Base-by-base conservation (phyloP, 106 monocot species). In the Acorus gramineus region DNA sequence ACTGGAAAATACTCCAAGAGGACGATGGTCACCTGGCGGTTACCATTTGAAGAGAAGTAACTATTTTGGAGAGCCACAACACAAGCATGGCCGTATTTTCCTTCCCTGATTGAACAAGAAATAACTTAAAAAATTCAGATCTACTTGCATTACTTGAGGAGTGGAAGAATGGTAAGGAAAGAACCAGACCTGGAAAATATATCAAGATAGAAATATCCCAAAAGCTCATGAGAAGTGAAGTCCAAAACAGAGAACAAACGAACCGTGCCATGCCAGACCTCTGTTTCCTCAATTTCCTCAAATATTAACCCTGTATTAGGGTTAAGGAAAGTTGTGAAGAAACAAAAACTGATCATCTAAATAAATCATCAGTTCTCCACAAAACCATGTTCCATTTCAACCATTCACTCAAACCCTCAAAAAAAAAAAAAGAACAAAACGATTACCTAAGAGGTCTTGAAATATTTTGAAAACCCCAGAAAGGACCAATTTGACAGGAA, bases 181-280 rank as follows among this genome's bases (percentile, higher is more conserved):
- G 65, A 60, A 77, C 57, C 47, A 6, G 52, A 98, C 98, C 98
- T 98, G 52, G 80, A 76, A 77, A 81, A 81, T 45, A 85, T 73
- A 66, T 98, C 98, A 47, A 98, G 81, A 61, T 84, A 98, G 70
- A 98, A 83, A 54, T 92, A 98, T 68, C 98, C 98, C 70, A 98
- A 59, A 7, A 98, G 81, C 67, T 92, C 92, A 71, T 45, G 71
- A 53, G 82, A 81, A 76, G 71, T 86, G 12, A 66, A 61, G 74
- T 92, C 91, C 14, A 58, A 59, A 72, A 92, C 88, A 73, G 85
- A 78, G 71, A 80, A 98, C 54, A 92, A 44, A 48, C 67, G 54
- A 70, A 98, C 88, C 58, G 81, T 75, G 64, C 86, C 92, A 81
- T 98, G 91, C 98, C 98, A 98, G 55, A 79, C 79, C 56, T 98